These are phyloP conservation scores for Coemansia javaensis DNA, from an alignment of 192 early-diverging fungal genomes.

Conservation along the genomic window DNA sequence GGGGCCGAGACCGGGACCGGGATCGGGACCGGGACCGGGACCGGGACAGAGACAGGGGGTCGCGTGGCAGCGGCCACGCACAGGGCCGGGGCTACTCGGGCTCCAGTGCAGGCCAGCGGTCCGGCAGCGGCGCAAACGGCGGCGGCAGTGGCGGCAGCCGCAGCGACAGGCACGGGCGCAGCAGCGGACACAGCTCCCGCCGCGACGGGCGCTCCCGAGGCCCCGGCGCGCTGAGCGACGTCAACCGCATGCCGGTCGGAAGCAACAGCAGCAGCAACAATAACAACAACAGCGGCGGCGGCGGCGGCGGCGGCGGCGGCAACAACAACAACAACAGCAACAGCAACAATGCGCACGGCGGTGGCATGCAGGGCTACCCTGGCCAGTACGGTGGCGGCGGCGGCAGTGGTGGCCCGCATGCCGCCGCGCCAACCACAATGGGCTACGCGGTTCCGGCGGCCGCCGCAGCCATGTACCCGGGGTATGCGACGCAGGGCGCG, in stretches of 20 bases:
- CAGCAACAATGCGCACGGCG: no score
- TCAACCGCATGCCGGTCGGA: slow-evolving; percentile 36
- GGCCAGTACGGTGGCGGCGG: slow-evolving; percentile 12
- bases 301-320: neutral
- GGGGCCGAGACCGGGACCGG: slow-evolving; percentile 8
- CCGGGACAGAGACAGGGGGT: neutral
- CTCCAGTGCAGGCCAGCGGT: slow-evolving; percentile 1
- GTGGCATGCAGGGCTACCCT: neutral
- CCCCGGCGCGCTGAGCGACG: slow-evolving; percentile 12
- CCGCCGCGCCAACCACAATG: slow-evolving; percentile 6
- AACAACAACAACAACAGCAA: no score
- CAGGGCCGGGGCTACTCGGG: slow-evolving; percentile 2
- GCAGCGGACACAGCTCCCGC: slow-evolving; percentile 11
- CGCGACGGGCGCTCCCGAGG: slow-evolving; percentile 20
- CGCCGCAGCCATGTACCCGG: slow-evolving; percentile 11
- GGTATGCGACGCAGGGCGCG: slow-evolving; percentile 23
- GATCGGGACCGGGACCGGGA: slow-evolving; percentile 5
- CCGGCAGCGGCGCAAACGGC: slow-evolving; percentile 1
- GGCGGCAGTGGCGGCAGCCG: slow-evolving; percentile 7
- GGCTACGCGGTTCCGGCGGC: slow-evolving; percentile 30
- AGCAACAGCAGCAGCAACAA: neutral
- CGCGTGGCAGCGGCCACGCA: neutral
- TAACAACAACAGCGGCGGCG: neutral
- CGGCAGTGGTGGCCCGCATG: slow-evolving; percentile 4
- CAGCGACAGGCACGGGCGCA: slow-evolving; percentile 23